Conservation (phyloP, 176 grass and related monocot genomes). For the Bolboschoenus planiculmis region DNA sequence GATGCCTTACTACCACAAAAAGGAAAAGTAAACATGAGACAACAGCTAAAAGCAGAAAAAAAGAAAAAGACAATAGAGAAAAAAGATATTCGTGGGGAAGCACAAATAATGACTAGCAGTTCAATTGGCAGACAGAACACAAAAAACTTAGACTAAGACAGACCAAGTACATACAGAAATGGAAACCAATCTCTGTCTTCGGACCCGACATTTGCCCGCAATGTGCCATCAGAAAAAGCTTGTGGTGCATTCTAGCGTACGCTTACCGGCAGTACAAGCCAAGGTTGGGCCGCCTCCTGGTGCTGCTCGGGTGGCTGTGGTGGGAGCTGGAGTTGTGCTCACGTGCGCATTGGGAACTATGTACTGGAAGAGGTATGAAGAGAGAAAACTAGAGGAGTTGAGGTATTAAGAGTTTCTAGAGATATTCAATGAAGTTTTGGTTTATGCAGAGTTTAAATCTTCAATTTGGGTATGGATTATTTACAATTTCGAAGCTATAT, state of each 20-base stretch:
- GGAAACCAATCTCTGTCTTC: not conserved
- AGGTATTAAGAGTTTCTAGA: not conserved
- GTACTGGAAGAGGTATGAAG: conserved; percentile 15
- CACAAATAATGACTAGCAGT: not conserved
- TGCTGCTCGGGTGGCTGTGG: not conserved
- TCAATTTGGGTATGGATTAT: not conserved
- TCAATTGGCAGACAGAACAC: not conserved
- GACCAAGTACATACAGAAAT: not conserved
- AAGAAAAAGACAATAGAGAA: not conserved
- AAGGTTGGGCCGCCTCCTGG: not conserved
- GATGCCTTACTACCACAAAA: not conserved
- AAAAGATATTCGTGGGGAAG: not conserved
- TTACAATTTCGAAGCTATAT: not conserved
- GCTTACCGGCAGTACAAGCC: not conserved
- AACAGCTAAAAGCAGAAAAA: not conserved
- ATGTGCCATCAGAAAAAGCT: not conserved
- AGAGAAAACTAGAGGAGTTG: not conserved
- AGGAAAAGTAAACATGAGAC: not conserved
- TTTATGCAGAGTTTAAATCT: not conserved
- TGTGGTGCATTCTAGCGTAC: not conserved
- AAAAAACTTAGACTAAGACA: not conserved
- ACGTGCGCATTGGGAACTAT: not conserved
- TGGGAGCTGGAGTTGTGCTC: conserved; percentile 7
- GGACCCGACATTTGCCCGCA: not conserved
- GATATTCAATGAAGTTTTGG: not conserved